Conservation (phyloP, 495 filamentous ascomycete genomes). For the Aspergillus taichungensis region DNA sequence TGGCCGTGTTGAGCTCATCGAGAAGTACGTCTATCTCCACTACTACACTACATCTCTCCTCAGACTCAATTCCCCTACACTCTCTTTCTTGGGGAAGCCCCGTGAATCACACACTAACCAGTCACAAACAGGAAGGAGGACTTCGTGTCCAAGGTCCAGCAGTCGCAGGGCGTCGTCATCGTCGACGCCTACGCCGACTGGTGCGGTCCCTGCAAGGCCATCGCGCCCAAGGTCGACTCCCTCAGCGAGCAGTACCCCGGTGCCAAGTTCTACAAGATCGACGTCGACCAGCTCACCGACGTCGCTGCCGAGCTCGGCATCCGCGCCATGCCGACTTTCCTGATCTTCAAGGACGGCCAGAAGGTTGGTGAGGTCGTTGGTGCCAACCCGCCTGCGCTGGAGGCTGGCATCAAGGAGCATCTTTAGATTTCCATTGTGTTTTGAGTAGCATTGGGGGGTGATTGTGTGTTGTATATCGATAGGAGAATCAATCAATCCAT, state of each 20-base stretch:
- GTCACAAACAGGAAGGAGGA: conserved; percentile 44
- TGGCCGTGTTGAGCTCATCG: conserved; percentile 28
- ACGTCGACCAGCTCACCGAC: conserved; percentile 75
- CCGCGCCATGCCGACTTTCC: conserved; percentile 93
- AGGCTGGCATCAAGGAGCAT: conserved; percentile 37
- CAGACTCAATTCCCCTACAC: background rate
- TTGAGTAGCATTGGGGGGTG: background rate
- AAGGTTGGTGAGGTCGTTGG: conserved; percentile 66
- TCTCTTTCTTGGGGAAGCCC: background rate
- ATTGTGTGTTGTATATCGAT: background rate
- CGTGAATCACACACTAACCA: background rate
- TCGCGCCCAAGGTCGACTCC: conserved; percentile 65
- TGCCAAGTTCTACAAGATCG: conserved; percentile 79
- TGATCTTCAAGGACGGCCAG: conserved; percentile 72
- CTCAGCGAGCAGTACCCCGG: conserved; percentile 45
- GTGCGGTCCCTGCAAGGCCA: conserved; percentile 93
- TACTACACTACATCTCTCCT: too few species aligned
- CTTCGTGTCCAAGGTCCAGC: conserved; percentile 39
- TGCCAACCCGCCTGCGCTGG: conserved; percentile 62
- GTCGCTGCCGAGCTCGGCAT: conserved; percentile 74
- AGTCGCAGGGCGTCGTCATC: conserved; percentile 49
- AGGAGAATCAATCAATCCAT: too few species aligned
- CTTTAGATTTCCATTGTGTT: conserved; percentile 15
- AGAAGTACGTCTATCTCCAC: too few species aligned
- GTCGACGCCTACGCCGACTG: conserved; percentile 83